Conservation (phyloP, 768 basidiomycete species). For the Stropharia rugosoannulata region DNA sequence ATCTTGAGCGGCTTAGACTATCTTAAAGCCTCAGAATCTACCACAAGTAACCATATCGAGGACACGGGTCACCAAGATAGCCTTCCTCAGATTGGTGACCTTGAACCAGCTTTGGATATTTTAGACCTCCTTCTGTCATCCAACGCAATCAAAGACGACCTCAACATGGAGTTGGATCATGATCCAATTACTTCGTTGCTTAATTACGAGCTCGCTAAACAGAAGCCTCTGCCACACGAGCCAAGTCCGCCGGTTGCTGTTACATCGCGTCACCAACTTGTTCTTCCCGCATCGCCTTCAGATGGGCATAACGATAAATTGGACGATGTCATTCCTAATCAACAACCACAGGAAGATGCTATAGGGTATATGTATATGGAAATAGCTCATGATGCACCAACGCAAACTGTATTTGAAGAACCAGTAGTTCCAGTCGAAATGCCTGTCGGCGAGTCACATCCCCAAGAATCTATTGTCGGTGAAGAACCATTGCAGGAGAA, state of each 20-base stretch:
- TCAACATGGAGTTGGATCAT: slow-evolving; percentile 52
- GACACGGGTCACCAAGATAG: slow-evolving; percentile 1
- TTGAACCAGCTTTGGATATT: slow-evolving; percentile 66
- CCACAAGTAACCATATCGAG: background rate
- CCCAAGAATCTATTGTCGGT: background rate
- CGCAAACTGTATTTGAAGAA: background rate
- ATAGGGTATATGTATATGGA: background rate
- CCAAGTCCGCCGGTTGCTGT: slow-evolving; percentile 45
- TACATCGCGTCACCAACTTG: background rate
- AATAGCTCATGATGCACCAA: background rate
- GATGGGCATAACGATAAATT: background rate
- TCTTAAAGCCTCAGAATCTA: slow-evolving; percentile 18
- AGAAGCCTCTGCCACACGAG: slow-evolving; percentile 50
- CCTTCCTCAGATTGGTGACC: slow-evolving; percentile 52
- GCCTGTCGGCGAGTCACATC: background rate
- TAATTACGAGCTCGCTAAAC: slow-evolving; percentile 59
- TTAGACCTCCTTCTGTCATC: slow-evolving; percentile 55
- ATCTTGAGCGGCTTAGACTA: slow-evolving; percentile 43
- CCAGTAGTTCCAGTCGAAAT: background rate
- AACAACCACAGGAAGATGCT: too few species aligned
- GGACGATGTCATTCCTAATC: background rate
- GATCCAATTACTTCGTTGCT: slow-evolving; percentile 70
- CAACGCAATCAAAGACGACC: slow-evolving; percentile 50
- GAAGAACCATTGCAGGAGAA: slow-evolving; percentile 8
- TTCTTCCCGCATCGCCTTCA: background rate